These are phyloP conservation scores for Colletotrichum theobromicola DNA, from an alignment of 2,329 filamentous ascomycete species.

Conservation along the genomic window DNA sequence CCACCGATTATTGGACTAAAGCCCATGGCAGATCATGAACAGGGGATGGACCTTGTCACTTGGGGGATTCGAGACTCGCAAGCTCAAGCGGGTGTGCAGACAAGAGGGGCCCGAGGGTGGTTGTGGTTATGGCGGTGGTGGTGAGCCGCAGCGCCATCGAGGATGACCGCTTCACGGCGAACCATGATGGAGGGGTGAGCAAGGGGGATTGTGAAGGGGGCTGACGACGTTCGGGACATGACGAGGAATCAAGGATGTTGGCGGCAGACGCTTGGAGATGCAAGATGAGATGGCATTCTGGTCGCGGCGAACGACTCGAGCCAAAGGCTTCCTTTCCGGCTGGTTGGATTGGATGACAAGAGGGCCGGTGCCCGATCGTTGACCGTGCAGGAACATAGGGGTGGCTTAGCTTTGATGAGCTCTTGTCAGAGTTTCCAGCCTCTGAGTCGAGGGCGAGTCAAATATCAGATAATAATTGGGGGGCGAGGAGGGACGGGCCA, in stretches of 20 bases:
- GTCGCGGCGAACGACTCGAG: slow-evolving; percentile 4
- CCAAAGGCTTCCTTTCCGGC: background rate
- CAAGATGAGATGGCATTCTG: slow-evolving; percentile 20
- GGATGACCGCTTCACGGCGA: background rate
- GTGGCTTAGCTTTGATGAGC: slow-evolving; percentile 17
- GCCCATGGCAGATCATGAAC: slow-evolving; percentile 13
- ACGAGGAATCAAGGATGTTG: slow-evolving; percentile 14
- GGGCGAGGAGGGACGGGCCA: background rate
- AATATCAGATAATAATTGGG: background rate
- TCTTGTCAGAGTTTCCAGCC: background rate
- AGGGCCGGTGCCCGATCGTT: slow-evolving; percentile 4
- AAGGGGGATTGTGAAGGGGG: background rate
- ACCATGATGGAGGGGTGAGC: background rate
- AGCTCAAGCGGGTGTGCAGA: background rate
- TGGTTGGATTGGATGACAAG: slow-evolving; percentile 12
- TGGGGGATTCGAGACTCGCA: slow-evolving; percentile 2
- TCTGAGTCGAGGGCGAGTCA: background rate
- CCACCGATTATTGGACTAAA: slow-evolving; percentile 8
- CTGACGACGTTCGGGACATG: slow-evolving; percentile 1
- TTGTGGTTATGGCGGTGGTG: background rate
- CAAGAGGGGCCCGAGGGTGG: background rate
- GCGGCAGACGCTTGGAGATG: slow-evolving; percentile 13
- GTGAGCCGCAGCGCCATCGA: slow-evolving; percentile 5
- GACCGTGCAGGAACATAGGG: slow-evolving; percentile 10
- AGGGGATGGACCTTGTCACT: slow-evolving; percentile 9